These are phyloP conservation scores for Arthroderma sp. DNA, from an alignment of 2,329 filamentous ascomycete genomes.

Conservation along the genomic window DNA sequence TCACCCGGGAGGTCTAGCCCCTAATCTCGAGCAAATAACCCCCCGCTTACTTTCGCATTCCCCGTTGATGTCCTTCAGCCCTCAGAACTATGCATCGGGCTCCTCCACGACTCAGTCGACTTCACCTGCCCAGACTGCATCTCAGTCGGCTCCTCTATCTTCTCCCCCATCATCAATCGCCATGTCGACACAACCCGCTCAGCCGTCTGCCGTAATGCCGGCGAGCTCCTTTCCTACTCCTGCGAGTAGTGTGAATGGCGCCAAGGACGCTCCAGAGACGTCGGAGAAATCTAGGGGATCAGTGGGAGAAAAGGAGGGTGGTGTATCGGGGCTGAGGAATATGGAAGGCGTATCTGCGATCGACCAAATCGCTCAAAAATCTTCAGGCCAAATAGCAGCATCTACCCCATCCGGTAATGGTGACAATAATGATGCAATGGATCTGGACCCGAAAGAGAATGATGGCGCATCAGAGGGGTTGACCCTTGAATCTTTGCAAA, in stretches of 20 bases:
- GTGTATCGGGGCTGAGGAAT: conserved; percentile 12
- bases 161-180: conserved; percentile 30
- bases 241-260: conserved; percentile 31
- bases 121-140: conserved; percentile 32
- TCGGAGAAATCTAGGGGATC: conserved; percentile 6
- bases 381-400: not conserved
- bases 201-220: conserved; percentile 27
- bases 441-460: conserved; percentile 22
- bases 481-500: conserved; percentile 31
- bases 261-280: conserved; percentile 19
- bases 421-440: conserved; percentile 25
- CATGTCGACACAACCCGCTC: conserved; percentile 31
- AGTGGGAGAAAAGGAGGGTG: conserved; percentile 11
- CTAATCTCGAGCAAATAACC: conserved; percentile 14
- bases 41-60: conserved; percentile 20
- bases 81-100: conserved; percentile 36
- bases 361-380: not conserved
- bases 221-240: conserved; percentile 34
- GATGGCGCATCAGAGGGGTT: conserved; percentile 14
- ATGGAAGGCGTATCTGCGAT: conserved; percentile 6
- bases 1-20: conserved; percentile 2
- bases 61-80: conserved; percentile 39
- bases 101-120: conserved; percentile 30
- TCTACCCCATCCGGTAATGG: conserved; percentile 1
- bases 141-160: conserved; percentile 27